These are phyloP conservation scores for Jasminum sambac DNA, from an alignment of 257 asterid species.

Conservation along the genomic window DNA sequence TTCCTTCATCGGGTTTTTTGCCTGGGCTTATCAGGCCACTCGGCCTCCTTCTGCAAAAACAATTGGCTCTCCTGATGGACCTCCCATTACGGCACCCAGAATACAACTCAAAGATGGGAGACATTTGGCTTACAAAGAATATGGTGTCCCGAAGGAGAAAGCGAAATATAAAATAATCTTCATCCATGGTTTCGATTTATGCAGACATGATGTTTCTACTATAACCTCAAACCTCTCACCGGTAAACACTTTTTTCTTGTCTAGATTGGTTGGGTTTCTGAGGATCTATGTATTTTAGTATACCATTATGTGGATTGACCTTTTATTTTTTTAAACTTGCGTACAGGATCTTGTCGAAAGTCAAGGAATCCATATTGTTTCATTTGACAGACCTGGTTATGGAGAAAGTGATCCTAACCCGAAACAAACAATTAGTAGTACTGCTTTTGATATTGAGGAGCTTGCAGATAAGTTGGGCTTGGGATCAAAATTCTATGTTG, in stretches of 20 bases:
- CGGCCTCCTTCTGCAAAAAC: conserved; percentile 66
- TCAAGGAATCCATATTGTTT: conserved; percentile 63
- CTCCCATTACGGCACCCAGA: conserved; percentile 70
- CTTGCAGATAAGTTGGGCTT: conserved; percentile 85
- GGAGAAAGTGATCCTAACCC: conserved; percentile 95
- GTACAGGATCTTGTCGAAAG: conserved; percentile 62
- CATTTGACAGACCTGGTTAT: conserved; percentile 93
- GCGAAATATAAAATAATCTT: conserved; percentile 69
- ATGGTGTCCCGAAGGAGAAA: conserved; percentile 59
- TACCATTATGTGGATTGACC: conserved; percentile 5
- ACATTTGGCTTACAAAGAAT: conserved; percentile 73
- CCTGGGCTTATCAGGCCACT: conserved; percentile 76
- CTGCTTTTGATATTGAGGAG: conserved; percentile 71
- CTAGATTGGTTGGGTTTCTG: conserved; percentile 17
- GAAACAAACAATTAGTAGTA: conserved; percentile 52
- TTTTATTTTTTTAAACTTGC: conserved; percentile 5
- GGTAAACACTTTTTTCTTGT: conserved; percentile 36
- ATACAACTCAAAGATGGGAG: conserved; percentile 81
- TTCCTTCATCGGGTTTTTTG: conserved; percentile 54
- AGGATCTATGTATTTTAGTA: conserved; percentile 1
- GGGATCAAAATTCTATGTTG: conserved; percentile 67
- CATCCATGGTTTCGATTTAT: conserved; percentile 62
- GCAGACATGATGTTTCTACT: conserved; percentile 47
- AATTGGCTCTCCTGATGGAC: conserved; percentile 68
- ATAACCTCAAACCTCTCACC: conserved; percentile 48